Evolutionary conservation across 805 yeast species (phyloP).

Genomic region (Starmerella sirachaensis): DNA sequence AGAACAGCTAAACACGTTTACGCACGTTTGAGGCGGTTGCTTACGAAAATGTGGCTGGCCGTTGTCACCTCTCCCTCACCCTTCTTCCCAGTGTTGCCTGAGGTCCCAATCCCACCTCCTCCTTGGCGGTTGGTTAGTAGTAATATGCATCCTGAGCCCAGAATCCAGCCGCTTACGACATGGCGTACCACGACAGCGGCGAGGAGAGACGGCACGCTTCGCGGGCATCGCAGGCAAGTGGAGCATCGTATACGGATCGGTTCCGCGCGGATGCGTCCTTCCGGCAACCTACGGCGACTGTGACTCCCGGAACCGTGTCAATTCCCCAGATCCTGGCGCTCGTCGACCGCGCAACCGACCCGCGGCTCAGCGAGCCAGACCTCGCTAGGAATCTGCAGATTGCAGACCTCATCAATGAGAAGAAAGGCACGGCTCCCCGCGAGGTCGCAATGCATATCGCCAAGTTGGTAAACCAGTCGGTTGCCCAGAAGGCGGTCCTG

Average conservation of each 20-base stretch:
- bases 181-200: too few species aligned
- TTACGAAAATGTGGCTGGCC: too few species aligned
- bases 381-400: conserved; percentile 79
- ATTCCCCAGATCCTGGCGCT: conserved; percentile 12
- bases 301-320: conserved; percentile 5
- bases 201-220: too few species aligned
- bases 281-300: conserved; percentile 3
- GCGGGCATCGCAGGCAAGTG: neutral
- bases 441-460: conserved; percentile 86
- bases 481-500: conserved; percentile 70
- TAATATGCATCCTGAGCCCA: too few species aligned
- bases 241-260: conserved; percentile 22
- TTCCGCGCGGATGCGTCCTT: conserved; percentile 21
- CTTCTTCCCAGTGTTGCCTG: too few species aligned
- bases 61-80: too few species aligned
- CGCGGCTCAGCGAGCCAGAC: conserved; percentile 74
- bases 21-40: too few species aligned
- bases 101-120: too few species aligned
- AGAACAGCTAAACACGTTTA: too few species aligned
- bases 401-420: conserved; percentile 84
- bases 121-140: too few species aligned
- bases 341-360: conserved; percentile 75
- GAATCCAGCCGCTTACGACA: too few species aligned
- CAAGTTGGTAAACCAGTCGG: conserved; percentile 66
- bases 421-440: conserved; percentile 80